phyloP scores from a whole-genome alignment of 2,329 filamentous ascomycete species.

The Epichloe brachyelytri region DNA sequence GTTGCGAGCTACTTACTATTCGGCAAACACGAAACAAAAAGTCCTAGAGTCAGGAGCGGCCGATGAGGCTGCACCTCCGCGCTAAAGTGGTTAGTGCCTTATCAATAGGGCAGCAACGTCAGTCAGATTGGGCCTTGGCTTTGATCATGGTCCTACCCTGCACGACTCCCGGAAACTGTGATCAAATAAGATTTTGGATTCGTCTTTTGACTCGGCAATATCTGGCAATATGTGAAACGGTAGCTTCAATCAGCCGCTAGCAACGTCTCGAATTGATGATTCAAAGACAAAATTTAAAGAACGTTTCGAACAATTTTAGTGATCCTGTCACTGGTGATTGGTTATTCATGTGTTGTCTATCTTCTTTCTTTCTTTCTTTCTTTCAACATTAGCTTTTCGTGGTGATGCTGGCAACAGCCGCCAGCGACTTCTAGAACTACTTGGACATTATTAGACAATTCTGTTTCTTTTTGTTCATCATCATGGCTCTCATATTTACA shows the following conservation, averaged over 20 bases:
- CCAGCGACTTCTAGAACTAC: not conserved
- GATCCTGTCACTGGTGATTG: too few relatives aligned
- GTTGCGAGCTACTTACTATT: slow-evolving; percentile 8
- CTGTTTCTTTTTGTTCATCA: not conserved
- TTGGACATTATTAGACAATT: not conserved
- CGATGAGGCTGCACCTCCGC: not conserved
- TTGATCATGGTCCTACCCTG: not conserved
- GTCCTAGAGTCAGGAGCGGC: not conserved
- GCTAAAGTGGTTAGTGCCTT: not conserved
- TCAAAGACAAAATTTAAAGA: too few relatives aligned
- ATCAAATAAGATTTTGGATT: not conserved
- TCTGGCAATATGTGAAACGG: too few relatives aligned
- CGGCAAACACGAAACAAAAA: not conserved
- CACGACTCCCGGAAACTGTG: not conserved
- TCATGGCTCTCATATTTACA: not conserved
- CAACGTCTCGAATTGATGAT: too few relatives aligned
- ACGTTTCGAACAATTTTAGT: too few relatives aligned
- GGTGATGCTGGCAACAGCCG: not conserved
- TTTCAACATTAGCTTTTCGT: not conserved
- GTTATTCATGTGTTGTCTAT: too few relatives aligned
- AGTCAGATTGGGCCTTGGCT: not conserved
- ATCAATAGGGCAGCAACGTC: not conserved
- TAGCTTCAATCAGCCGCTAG: too few relatives aligned
- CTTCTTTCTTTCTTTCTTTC: too few relatives aligned
- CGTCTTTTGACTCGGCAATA: not conserved